Evolutionary conservation across 345 rosid genomes (phyloP).

Genomic region (Hypericum androsaemum): DNA sequence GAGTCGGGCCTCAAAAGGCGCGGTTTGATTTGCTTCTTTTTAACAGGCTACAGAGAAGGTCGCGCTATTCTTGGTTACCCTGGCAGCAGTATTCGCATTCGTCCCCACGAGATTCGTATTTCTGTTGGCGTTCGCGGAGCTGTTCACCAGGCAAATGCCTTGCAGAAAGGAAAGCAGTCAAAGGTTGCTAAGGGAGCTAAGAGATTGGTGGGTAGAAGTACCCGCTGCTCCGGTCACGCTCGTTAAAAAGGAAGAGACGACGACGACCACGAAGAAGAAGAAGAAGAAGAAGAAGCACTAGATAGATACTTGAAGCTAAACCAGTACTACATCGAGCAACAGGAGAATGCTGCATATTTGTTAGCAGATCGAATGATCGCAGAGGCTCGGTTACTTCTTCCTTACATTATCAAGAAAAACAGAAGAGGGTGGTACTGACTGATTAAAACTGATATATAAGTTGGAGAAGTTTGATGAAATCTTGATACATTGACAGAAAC

Average conservation of each 20-base stretch:
- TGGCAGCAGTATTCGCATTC: slow-evolving; percentile 45
- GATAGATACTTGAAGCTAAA: no score
- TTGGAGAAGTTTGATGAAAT: no score
- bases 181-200: slow-evolving; percentile 50
- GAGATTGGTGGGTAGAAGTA: slow-evolving; percentile 90
- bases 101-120: slow-evolving; percentile 46
- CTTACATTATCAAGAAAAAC: no score
- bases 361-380: no score
- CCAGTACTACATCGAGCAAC: no score
- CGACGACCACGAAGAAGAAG: slow-evolving; percentile 51
- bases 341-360: no score
- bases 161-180: slow-evolving; percentile 68
- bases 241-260: slow-evolving; percentile 42
- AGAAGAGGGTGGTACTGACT: no score
- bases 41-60: slow-evolving; percentile 69
- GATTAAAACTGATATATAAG: no score
- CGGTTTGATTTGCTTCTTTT: background rate
- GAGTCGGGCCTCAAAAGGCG: background rate
- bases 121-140: slow-evolving; percentile 49
- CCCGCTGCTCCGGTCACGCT: slow-evolving; percentile 88
- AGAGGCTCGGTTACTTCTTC: no score
- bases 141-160: slow-evolving; percentile 67
- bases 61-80: slow-evolving; percentile 42
- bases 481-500: no score
- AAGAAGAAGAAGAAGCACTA: slow-evolving; percentile 21